Percentiles rank a stretch among this genome's conserved stretches.
These are phyloP conservation scores for Sedum album DNA, from an alignment of 164 flowering plant species.

Conservation along the genomic window DNA sequence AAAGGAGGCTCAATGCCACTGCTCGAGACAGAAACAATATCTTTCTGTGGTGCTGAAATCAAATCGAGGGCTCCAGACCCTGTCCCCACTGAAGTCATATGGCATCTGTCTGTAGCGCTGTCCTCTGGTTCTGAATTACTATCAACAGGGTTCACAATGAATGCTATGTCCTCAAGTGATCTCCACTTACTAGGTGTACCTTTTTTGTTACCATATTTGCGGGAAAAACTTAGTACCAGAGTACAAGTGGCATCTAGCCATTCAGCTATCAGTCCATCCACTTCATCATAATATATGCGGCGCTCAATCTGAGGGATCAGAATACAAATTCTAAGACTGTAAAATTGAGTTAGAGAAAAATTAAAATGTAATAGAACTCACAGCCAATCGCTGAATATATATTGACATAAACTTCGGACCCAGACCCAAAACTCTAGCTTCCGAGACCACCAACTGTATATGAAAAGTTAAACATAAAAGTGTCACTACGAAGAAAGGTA, in stretches of 20 bases:
- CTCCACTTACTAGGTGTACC: conserved; percentile 35
- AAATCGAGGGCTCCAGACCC: conserved; percentile 5
- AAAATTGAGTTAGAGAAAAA: not conserved
- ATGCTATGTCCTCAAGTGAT: conserved; percentile 59
- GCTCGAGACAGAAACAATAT: not conserved
- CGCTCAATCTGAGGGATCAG: conserved; percentile 60
- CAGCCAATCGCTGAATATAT: conserved; percentile 65
- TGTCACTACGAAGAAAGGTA: not conserved
- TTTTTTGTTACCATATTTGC: conserved; percentile 29
- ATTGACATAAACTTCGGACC: conserved; percentile 95
- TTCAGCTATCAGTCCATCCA: conserved; percentile 62
- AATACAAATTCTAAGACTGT: not conserved
- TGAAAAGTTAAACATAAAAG: not conserved
- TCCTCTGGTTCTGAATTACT: conserved; percentile 10
- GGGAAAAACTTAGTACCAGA: conserved; percentile 43
- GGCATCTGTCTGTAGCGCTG: conserved; percentile 7
- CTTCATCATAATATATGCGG: conserved; percentile 83
- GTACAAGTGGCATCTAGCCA: conserved; percentile 88
- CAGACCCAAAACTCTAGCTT: conserved; percentile 80
- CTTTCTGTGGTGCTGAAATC: too few species aligned
- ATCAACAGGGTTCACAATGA: conserved; percentile 40
- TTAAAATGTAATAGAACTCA: conserved; percentile 27
- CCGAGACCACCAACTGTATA: conserved; percentile 56
- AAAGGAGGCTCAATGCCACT: conserved; percentile 39
- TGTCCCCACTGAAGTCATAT: conserved; percentile 5